Evolutionary conservation across 805 yeast genomes (phyloP), one percentile per base, ranked within the genome.

Genomic region (Yamadazyma sp.): DNA sequence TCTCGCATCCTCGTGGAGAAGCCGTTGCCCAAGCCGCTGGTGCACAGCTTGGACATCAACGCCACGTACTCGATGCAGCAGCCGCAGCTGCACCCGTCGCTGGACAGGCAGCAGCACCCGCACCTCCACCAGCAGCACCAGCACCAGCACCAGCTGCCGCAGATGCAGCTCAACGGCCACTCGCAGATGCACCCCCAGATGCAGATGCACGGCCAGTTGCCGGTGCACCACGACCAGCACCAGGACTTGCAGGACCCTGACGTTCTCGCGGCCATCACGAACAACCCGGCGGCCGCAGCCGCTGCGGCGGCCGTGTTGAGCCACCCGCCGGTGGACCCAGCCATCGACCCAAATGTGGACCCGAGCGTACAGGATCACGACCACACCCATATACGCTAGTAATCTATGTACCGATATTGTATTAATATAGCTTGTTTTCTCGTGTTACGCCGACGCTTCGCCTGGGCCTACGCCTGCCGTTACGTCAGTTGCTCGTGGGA

Each of bases 281-380:
- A 40, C 23, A 31, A 27, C 23, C 24, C 39, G 5, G 55, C 45
- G 3, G 55, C 41, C 19, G 56, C 56, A 28, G 53, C 54, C 14
- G 55, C 53, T 12, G 57, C 55, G 9, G 59, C 58, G 5, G 63
- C 58, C 30, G 59, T 50, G 28, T 36, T 49, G 24, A 37, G 20
- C 21, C 59, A 56, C 32, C 48, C 49, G 13, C 60, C 62, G 2
- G 71, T 66, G 26, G 73, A 67, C 46, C 63, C 71, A n/a, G 59
- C 61, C 34, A 65, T 67, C 40, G 73, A 67, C 45, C 70, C 72
- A 7, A 67, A 64, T 43, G 71, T 67, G 27, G 71, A 65, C 47
- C 70, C 71, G 3, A 62, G 63, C 41, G 71, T 64, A 32, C 70
- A 60, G 46, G 70, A 36, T 18, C 40, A 36, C 16, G 34, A 29